A percentile compares a stretch with the other conserved stretches of the same genome.
Evolutionary conservation across 1,139 yeast species (phyloP).

Genomic region (Ashbya aceris): DNA sequence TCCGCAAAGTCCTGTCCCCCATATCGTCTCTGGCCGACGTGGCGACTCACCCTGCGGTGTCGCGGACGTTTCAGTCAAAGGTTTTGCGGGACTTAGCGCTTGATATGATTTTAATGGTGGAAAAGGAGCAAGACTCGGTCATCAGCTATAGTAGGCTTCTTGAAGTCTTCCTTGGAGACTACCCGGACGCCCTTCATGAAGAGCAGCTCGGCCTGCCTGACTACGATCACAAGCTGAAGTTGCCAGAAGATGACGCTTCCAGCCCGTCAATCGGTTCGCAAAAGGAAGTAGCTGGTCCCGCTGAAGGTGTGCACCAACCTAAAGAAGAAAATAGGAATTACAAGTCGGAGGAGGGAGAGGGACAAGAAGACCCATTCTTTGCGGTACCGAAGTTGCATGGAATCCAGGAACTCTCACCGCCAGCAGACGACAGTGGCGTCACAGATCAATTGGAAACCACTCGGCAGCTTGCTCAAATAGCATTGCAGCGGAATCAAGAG

Average conservation of each 20-base stretch:
- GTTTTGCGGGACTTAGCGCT: slow-evolving; percentile 48
- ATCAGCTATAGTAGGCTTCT: slow-evolving; percentile 61
- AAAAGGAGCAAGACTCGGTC: slow-evolving; percentile 68
- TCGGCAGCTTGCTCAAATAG: slow-evolving; percentile 58
- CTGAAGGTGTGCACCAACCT: slow-evolving; percentile 5
- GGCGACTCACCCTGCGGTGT: slow-evolving; percentile 59
- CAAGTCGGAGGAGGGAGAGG: slow-evolving; percentile 17
- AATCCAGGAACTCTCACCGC: slow-evolving; percentile 12
- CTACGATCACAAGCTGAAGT: slow-evolving; percentile 51
- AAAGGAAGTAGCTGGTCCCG: slow-evolving; percentile 11
- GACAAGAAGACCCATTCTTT: slow-evolving; percentile 53
- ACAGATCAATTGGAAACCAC: slow-evolving; percentile 53
- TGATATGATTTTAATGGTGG: slow-evolving; percentile 68
- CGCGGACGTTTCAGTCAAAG: slow-evolving; percentile 50
- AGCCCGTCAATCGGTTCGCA: slow-evolving; percentile 8
- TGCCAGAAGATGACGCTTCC: slow-evolving; percentile 23
- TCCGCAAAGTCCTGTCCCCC: slow-evolving; percentile 59
- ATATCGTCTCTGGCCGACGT: slow-evolving; percentile 74
- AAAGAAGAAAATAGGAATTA: neutral
- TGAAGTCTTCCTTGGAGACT: slow-evolving; percentile 79
- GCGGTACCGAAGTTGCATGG: slow-evolving; percentile 43
- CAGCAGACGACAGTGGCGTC: slow-evolving; percentile 8
- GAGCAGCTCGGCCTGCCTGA: slow-evolving; percentile 56
- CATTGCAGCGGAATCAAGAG: slow-evolving; percentile 82
- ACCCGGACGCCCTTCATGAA: slow-evolving; percentile 58